Conservation (phyloP, 1,284 basidiomycete species). For the Rugosomyces carneus region DNA sequence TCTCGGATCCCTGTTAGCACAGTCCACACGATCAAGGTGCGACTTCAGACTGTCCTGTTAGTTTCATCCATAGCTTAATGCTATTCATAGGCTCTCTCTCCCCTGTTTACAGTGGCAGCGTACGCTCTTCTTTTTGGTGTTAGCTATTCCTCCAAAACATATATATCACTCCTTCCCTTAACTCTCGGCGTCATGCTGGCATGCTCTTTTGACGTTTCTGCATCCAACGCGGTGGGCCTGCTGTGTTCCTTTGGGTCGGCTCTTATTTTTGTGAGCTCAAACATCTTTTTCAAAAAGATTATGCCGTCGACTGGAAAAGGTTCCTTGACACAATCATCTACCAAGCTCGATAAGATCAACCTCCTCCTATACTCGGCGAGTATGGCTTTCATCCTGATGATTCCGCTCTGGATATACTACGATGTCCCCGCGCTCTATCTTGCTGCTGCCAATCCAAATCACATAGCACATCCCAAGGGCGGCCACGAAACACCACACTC, state of each 20-base stretch:
- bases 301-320: slow-evolving; percentile 65
- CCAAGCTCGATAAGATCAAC: slow-evolving; percentile 96
- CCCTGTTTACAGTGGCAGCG: slow-evolving; percentile 92
- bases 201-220: slow-evolving; percentile 88
- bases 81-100: slow-evolving; percentile 77
- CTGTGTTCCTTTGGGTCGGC: slow-evolving; percentile 93
- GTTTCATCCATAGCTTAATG: slow-evolving; percentile 5
- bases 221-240: slow-evolving; percentile 78
- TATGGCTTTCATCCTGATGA: slow-evolving; percentile 92
- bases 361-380: slow-evolving; percentile 93
- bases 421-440: slow-evolving; percentile 70
- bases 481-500: slow-evolving; percentile 46
- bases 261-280: slow-evolving; percentile 94
- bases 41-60: slow-evolving; percentile 17
- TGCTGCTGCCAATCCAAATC: slow-evolving; percentile 30
- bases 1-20: slow-evolving; percentile 95
- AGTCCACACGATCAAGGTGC: slow-evolving; percentile 97
- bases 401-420: slow-evolving; percentile 88
- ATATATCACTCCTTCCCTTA: slow-evolving; percentile 90
- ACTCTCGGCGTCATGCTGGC: slow-evolving; percentile 97
- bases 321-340: slow-evolving; percentile 40
- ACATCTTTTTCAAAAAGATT: slow-evolving; percentile 99
- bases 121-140: slow-evolving; percentile 93
- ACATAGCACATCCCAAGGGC: slow-evolving; percentile 44
- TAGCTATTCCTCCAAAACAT: slow-evolving; percentile 88